Percentiles rank a stretch among this genome's conserved stretches.
phyloP scores from a whole-genome alignment of 1,284 basidiomycete genomes.

The Anthracocystis panici-leucophaei region DNA sequence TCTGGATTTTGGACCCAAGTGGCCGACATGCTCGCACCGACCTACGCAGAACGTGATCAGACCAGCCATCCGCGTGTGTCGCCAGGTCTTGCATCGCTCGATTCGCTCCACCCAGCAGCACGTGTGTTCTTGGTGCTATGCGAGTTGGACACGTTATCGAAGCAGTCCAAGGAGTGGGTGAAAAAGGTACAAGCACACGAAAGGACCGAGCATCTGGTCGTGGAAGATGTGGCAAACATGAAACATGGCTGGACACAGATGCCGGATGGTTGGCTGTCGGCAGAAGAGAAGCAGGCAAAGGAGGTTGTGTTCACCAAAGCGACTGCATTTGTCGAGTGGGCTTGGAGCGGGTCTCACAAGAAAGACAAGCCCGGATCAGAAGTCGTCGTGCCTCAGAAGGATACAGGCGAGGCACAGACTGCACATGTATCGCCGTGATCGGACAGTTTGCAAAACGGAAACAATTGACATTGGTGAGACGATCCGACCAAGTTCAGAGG shows the following conservation, averaged over 20 bases:
- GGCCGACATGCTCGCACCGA: slow-evolving; percentile 45
- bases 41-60: slow-evolving; percentile 46
- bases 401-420: slow-evolving; percentile 18
- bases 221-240: slow-evolving; percentile 42
- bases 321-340: slow-evolving; percentile 41
- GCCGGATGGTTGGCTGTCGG: slow-evolving; percentile 47
- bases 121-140: slow-evolving; percentile 52
- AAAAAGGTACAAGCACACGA: slow-evolving; percentile 38
- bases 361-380: slow-evolving; percentile 29
- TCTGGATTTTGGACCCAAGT: slow-evolving; percentile 41
- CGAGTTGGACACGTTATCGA: slow-evolving; percentile 51
- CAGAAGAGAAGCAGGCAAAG: slow-evolving; percentile 36
- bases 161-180: slow-evolving; percentile 57
- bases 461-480: neutral
- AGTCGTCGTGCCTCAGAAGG: slow-evolving; percentile 26
- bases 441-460: neutral
- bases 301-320: slow-evolving; percentile 37
- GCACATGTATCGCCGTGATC: slow-evolving; percentile 1
- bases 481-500: neutral
- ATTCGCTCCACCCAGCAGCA: slow-evolving; percentile 44
- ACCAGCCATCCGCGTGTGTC: slow-evolving; percentile 50
- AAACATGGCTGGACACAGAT: slow-evolving; percentile 57
- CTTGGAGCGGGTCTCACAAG: slow-evolving; percentile 25
- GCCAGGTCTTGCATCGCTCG: slow-evolving; percentile 53
- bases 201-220: slow-evolving; percentile 35